Base-by-base conservation (phyloP, 108 stramenopile species). In the Halocafeteria seosinensis region DNA sequence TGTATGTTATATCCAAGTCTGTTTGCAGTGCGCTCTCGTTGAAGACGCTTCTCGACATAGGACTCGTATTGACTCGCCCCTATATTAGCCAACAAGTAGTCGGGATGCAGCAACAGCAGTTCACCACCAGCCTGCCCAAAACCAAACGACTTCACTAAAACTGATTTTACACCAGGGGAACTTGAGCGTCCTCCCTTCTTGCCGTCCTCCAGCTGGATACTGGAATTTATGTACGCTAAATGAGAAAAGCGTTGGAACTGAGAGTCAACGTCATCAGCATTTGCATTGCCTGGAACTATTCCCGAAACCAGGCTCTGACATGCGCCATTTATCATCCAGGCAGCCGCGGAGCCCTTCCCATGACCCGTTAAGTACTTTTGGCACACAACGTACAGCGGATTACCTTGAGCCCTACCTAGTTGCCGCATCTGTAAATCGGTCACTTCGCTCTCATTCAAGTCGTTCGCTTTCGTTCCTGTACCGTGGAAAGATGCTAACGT, bases 111-210 rank as follows among this genome's bases (percentile, higher is more conserved):
- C 21, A 66, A 21, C 36, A 66, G 35, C 21, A 66, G 30, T 59
- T 66, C 65, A 29, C 38, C 65, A 17, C 65, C 65, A 25, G 65
- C 65, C 58, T 66, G 65, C 25, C 65, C 65, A 66, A 66, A 66
- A 5, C 65, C 65, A 64, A 66, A 66, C 58, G 58, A 60, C 64
- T 66, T 66, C 50, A 66, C 25, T 26, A 66, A 25, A 25, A 59
- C 65, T 9, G 65, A 55, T 26, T 32, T 24, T 32, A 66, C 60
- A 37, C 32, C 29, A 0, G 59, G 59, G 30, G n/a, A n/a, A n/a
- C n/a, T n/a, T n/a, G n/a, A n/a, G n/a, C n/a, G n/a, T n/a, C n/a
- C n/a, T n/a, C 4, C 11, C 9, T 31, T 31, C 8, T 28, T 31
- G 8, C 53, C 4, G 9, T 4, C 53, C 30, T 8, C 8, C 53